Percentiles rank a stretch among this genome's conserved stretches.
Conservation (phyloP, 2,329 filamentous ascomycete species). For the Tolypocladium sp. region DNA sequence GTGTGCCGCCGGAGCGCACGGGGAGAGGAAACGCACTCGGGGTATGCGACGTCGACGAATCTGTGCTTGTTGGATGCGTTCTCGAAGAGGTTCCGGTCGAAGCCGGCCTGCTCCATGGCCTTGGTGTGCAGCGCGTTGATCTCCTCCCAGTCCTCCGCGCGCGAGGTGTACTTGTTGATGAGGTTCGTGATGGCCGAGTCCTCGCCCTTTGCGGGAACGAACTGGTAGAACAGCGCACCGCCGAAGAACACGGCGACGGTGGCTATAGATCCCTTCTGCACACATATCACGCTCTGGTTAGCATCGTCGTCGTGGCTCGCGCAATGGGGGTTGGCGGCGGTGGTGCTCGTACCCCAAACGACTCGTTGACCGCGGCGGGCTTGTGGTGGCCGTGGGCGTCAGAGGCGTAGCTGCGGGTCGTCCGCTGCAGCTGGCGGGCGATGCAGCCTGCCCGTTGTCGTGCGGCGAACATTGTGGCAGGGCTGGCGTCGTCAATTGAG, state of each 20-base stretch:
- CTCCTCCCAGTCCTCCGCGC: slow-evolving; percentile 39
- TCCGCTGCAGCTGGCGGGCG: slow-evolving; percentile 26
- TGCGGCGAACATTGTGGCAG: slow-evolving; percentile 29
- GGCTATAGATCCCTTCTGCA: slow-evolving; percentile 39
- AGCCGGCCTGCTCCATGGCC: slow-evolving; percentile 45
- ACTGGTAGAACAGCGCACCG: slow-evolving; percentile 35
- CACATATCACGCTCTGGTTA: not conserved
- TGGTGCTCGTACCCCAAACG: slow-evolving; percentile 42
- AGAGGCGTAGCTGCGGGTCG: slow-evolving; percentile 44
- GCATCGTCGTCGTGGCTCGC: not conserved
- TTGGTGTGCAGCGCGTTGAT: slow-evolving; percentile 44
- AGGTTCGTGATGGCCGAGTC: slow-evolving; percentile 34
- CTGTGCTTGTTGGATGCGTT: slow-evolving; percentile 31
- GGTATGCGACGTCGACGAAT: slow-evolving; percentile 43
- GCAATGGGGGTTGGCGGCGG: not conserved
- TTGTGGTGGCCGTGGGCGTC: slow-evolving; percentile 39
- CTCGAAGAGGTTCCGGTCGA: slow-evolving; percentile 46
- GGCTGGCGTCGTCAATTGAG: slow-evolving; percentile 22
- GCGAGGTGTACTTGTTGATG: slow-evolving; percentile 36
- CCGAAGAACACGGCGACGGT: slow-evolving; percentile 34
- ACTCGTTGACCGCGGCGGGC: slow-evolving; percentile 40
- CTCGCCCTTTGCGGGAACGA: slow-evolving; percentile 43
- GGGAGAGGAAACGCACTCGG: slow-evolving; percentile 41
- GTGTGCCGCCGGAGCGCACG: not conserved
- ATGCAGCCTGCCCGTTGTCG: slow-evolving; percentile 33